Percentiles rank a stretch among this genome's conserved stretches.
Conservation (phyloP, 192 early-diverging fungal genomes). For the Kappamyces sp. region DNA sequence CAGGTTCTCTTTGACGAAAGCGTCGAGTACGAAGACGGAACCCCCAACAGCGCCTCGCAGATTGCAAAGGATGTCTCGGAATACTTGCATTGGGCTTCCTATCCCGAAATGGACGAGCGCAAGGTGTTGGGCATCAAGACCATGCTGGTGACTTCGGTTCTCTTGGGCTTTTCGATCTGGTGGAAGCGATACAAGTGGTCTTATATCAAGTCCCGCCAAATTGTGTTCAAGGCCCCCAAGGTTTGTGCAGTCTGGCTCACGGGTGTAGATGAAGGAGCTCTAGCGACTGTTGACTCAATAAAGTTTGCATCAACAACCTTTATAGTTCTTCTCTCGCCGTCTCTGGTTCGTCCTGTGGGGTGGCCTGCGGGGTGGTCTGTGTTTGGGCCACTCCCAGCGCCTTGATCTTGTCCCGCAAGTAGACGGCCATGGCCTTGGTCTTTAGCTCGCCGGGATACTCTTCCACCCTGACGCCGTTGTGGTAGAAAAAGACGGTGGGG, state of each 20-base stretch:
- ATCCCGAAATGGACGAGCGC: conserved; percentile 94
- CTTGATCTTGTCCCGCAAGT: background rate
- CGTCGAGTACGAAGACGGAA: conserved; percentile 95
- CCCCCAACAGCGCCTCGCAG: conserved; percentile 90
- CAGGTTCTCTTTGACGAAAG: conserved; percentile 88
- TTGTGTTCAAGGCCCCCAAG: conserved; percentile 59
- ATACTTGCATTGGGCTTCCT: conserved; percentile 93
- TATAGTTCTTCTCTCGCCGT: no score
- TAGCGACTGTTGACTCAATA: no score
- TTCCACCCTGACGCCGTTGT: conserved; percentile 27
- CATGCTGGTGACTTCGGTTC: conserved; percentile 58
- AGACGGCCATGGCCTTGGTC: conserved; percentile 3
- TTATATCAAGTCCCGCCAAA: conserved; percentile 86
- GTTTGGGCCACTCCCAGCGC: no score
- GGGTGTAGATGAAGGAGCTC: no score
- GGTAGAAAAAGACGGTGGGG: conserved; percentile 30
- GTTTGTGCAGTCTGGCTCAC: background rate
- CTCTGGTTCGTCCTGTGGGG: no score
- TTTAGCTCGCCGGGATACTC: conserved; percentile 32
- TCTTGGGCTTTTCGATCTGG: conserved; percentile 77
- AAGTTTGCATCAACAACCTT: no score
- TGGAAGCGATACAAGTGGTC: conserved; percentile 92
- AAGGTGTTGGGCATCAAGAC: conserved; percentile 95
- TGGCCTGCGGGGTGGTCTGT: no score
- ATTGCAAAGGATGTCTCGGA: conserved; percentile 94